Evolutionary conservation across 805 yeast genomes (phyloP), one percentile per base, ranked within the genome.

Genomic region (Yamadazyma phyllophila): DNA sequence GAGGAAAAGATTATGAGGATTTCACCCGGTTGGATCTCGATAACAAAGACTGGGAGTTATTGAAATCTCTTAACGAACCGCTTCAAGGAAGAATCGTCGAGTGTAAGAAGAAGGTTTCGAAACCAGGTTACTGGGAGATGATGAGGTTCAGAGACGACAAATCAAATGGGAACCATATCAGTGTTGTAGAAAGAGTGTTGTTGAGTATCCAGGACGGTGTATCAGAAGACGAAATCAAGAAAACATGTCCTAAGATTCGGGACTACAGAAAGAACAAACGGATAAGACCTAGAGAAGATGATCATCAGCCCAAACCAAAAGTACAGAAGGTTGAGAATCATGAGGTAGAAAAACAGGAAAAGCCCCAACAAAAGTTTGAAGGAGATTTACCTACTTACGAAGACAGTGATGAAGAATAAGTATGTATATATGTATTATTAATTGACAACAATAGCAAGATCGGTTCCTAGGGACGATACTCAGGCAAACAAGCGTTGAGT

Each of bases 141-240:
- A 63, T 92, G 46, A 74, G 99, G 49, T 94, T 92, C 64, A 77
- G 99, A 61, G 96, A 94, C 67, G 99, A 94, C 65, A 94, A 94
- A 60, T 65, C 78, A 13, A 84, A 87, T 59, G 98, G 96, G 7
- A 94, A 94, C 63, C 96, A 89, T 63, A 65, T 82, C 12, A 72
- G 82, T 10, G 90, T 88, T 17, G 96, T 91, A 5, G 81, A 81
- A 49, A 92, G 86, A 59, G 90, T 94, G 29, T 66, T 92, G 37
- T 81, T 82, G 51, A 85, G 95, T 59, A 94, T 94, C 34, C 80
- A 82, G 50, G 98, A 92, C 63, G 84, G 92, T 0, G 96, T 94
- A 2, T 74, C 81, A 13, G 81, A 85, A 52, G 86, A 88, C 46
- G 96, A 92, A 51, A 68, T 95, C 36, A 67, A 78, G 3, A 78